Evolutionary conservation across 2,329 filamentous ascomycete species (phyloP), one percentile per base, ranked within the genome.

Genomic region (Pseudocercospora cruenta): DNA sequence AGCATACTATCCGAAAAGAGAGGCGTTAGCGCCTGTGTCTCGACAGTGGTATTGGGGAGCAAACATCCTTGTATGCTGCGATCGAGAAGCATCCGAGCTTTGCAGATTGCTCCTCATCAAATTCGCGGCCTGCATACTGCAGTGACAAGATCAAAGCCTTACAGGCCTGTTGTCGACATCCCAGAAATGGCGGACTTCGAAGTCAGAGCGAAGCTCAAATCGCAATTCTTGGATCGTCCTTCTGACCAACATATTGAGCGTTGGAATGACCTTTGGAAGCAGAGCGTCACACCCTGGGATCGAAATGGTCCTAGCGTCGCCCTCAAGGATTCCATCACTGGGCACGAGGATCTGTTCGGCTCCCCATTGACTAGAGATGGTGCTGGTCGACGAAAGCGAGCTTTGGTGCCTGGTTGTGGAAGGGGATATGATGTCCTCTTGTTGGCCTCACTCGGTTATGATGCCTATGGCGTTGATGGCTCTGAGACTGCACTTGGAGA

Each of bases 341-440:
- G 69, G 21, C 66, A 73, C 28, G 49, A 66, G 7, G 68, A 72
- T 5, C 36, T 73, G 33, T 66, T 77, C 14, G 70, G 73, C 2
- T 61, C 67, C 5, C 63, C 75, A 1, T 49, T 70, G n/a, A 63
- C 64, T 19, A 28, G 63, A 14, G 51, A 64, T 33, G 60, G 63
- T 19, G 51, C 63, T 33, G 60, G 63, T 19, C 59, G 66, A 72
- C 80, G 77, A 63, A 86, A 85, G 71, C 82, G 81, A 64, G 92
- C 90, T 1, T 82, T 96, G 8, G 90, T 96, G 0, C 91, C 93
- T 0, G 93, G 92, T 4, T 96, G 93, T 78, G 93, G 93, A 0
- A 86, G 87, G 55, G 93, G 93, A 4, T 90, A 95, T 74, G 93
- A 96, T 79, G 91, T 93, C 1, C 82, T 92, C 9, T 82, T 96